Evolutionary conservation across 1,284 basidiomycete species (phyloP), one percentile per base, ranked within the genome.

Genomic region (Phlebopus sp.): DNA sequence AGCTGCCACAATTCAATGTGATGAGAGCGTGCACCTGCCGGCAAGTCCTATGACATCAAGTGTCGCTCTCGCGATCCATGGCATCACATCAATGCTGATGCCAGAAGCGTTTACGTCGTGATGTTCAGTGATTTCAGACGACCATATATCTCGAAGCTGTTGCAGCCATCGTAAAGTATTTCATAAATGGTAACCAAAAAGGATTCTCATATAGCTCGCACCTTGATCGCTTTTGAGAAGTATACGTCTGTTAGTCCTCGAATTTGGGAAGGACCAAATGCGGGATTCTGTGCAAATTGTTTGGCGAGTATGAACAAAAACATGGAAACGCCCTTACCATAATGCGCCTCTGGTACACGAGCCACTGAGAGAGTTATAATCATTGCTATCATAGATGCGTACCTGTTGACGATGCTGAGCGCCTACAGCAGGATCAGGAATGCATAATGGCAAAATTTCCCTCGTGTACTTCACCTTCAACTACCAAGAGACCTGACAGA

Each of bases 31-130:
- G 27, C 27, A 50, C 56, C 11, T 50, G 76, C 84, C 84, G 21
- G 85, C 81, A 11, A 79, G 67, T 8, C 84, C 84, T 46, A 90
- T 87, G 19, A 86, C 72, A 55, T 89, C 85, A 30, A 88, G 67
- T 0, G 86, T 86, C 48, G 73, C 70, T 46, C 73, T 74, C 37
- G 71, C 78, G 10, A 87, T 61, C 72, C 78, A 82, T 0, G 72
- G 63, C 4, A 82, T 63, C 2, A 79, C 72, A 48, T 89, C 78
- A 21, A 79, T 58, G 3, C 57, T 63, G 17, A 34, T 25, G 0
- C 46, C 31, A 5, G 39, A 32, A 13, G 39, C 42, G 4, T 34
- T 30, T 29, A 59, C 68, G 17, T 29, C 23, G 17, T 44, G 31
- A 19, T 55, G 46, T 51, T 64, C 62, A n/a, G 55, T 44, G 18